These are phyloP conservation scores for Fragilariopsis cylindrus DNA, from an alignment of 108 stramenopile species.

Conservation along the genomic window DNA sequence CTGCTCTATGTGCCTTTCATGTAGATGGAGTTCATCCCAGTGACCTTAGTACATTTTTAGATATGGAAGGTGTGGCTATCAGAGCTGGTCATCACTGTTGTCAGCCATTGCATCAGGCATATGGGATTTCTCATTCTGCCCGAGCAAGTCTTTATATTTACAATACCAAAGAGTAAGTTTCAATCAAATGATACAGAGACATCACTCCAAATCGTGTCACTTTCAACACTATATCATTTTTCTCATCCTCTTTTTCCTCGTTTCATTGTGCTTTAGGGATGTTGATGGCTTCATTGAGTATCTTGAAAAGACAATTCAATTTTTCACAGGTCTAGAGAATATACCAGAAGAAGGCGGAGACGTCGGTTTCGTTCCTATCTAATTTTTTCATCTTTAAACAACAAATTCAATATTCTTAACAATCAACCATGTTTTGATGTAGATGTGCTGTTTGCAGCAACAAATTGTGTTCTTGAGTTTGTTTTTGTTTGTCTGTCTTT, in stretches of 20 bases:
- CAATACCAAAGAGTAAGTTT: slow-evolving; percentile 79
- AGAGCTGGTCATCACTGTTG: slow-evolving; percentile 98
- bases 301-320: slow-evolving; percentile 65
- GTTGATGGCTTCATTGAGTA: slow-evolving; percentile 77
- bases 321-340: slow-evolving; percentile 58
- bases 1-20: slow-evolving; percentile 88
- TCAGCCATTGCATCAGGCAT: slow-evolving; percentile 91
- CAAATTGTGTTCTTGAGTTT: too few relatives aligned
- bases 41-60: slow-evolving; percentile 94
- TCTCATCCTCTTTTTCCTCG: neutral
- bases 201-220: neutral
- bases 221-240: neutral
- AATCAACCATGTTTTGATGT: neutral
- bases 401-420: neutral
- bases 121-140: slow-evolving; percentile 86
- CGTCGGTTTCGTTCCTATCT: slow-evolving; percentile 76
- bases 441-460: too few relatives aligned
- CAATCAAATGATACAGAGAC: neutral
- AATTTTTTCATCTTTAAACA: slow-evolving; percentile 7
- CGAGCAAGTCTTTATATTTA: slow-evolving; percentile 88
- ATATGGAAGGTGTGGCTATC: slow-evolving; percentile 94
- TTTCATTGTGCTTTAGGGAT: slow-evolving; percentile 42
- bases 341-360: slow-evolving; percentile 24
- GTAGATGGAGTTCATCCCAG: slow-evolving; percentile 86
- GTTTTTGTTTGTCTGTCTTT: too few relatives aligned